Conservation (phyloP, 441 rosid genomes). For the Jatropha podagrica region DNA sequence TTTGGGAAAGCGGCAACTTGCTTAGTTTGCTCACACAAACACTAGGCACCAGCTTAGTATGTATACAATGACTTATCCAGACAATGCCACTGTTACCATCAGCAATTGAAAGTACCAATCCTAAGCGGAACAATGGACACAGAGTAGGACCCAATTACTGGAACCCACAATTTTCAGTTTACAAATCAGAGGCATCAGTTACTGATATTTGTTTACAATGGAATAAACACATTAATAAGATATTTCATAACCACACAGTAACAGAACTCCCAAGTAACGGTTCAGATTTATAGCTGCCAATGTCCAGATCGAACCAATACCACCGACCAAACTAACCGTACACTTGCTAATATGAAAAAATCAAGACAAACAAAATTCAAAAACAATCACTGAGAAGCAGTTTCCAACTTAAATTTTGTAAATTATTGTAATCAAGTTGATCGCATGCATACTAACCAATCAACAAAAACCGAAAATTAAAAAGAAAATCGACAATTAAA, state of each 20-base stretch:
- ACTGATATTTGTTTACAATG: not conserved
- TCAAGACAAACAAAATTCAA: not conserved
- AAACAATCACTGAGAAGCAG: not conserved
- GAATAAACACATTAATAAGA: not conserved
- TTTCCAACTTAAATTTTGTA: not conserved
- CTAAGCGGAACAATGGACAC: not conserved
- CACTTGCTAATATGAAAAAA: not conserved
- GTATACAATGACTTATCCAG: too few relatives aligned
- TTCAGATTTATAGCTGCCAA: slow-evolving; percentile 5
- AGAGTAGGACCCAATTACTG: not conserved
- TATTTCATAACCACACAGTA: not conserved
- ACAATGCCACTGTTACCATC: not conserved
- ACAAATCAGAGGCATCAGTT: not conserved
- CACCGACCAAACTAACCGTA: not conserved
- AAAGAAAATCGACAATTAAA: not conserved
- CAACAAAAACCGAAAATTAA: not conserved
- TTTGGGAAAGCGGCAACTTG: not conserved
- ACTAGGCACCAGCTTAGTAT: not conserved
- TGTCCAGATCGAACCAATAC: slow-evolving; percentile 22
- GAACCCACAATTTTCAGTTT: not conserved
- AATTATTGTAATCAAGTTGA: slow-evolving; percentile 3
- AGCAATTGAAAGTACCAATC: not conserved
- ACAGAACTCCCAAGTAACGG: not conserved
- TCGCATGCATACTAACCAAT: slow-evolving; percentile 15
- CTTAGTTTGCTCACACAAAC: not conserved